Percentiles rank a stretch among this genome's conserved stretches.
Evolutionary conservation across 495 filamentous ascomycete genomes (phyloP).

Genomic region (Penicillium soppii): DNA sequence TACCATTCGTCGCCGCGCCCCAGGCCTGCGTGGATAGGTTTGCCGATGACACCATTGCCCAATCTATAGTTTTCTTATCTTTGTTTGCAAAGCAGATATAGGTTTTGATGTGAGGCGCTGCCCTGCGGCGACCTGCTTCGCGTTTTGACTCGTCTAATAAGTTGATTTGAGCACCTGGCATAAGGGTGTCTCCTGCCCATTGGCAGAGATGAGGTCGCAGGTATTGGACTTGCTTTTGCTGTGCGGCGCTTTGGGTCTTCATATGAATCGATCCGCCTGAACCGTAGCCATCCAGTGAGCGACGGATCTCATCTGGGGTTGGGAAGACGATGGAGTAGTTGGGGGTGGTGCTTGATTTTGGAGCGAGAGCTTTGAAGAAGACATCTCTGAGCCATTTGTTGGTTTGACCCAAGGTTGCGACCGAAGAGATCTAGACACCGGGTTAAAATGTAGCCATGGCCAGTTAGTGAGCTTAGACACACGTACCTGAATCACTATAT

Average conservation of each 20-base stretch:
- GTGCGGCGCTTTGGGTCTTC: slow-evolving; percentile 64
- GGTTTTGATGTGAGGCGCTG: slow-evolving; percentile 90
- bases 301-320: slow-evolving; percentile 74
- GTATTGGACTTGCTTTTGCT: slow-evolving; percentile 74
- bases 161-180: slow-evolving; percentile 11
- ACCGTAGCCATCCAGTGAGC: slow-evolving; percentile 73
- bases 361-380: slow-evolving; percentile 59
- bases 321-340: slow-evolving; percentile 72
- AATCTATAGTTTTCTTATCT: slow-evolving; percentile 61
- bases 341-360: slow-evolving; percentile 11
- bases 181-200: slow-evolving; percentile 56
- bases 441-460: not conserved
- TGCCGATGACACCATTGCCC: slow-evolving; percentile 83
- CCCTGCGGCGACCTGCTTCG: slow-evolving; percentile 65
- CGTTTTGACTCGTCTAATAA: slow-evolving; percentile 20
- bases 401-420: slow-evolving; percentile 73
- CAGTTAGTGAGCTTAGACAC: not conserved
- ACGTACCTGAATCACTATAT: slow-evolving; percentile 65
- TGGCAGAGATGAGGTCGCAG: slow-evolving; percentile 68
- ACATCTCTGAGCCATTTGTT: slow-evolving; percentile 72
- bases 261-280: slow-evolving; percentile 83
- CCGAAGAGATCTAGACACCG: slow-evolving; percentile 61
- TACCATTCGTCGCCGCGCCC: slow-evolving; percentile 59
- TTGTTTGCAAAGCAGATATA: slow-evolving; percentile 69
- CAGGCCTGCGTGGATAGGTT: slow-evolving; percentile 90